Evolutionary conservation across 306 rosid species (phyloP).

Genomic region (Abrus precatorius): DNA sequence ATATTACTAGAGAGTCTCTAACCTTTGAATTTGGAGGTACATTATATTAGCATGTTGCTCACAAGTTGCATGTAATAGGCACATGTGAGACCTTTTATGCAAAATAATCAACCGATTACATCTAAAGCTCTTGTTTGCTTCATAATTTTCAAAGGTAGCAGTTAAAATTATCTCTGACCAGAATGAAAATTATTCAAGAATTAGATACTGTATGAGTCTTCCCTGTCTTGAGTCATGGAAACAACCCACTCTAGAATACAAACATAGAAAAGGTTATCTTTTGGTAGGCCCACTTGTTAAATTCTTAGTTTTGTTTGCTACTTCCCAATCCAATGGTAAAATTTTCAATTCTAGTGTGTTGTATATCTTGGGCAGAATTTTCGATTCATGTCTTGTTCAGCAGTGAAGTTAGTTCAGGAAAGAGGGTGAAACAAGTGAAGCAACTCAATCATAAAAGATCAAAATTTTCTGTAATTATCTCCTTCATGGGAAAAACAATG

Average conservation of each 20-base stretch:
- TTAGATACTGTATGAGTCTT: slow-evolving; percentile 46
- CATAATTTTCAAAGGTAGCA: slow-evolving; percentile 89
- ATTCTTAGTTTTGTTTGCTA: slow-evolving; percentile 49
- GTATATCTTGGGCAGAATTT: slow-evolving; percentile 15
- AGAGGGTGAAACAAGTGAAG: not conserved
- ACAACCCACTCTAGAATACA: slow-evolving; percentile 60
- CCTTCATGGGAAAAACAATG: not conserved
- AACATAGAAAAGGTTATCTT: slow-evolving; percentile 34
- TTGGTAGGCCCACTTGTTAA: slow-evolving; percentile 52
- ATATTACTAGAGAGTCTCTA: slow-evolving; percentile 55
- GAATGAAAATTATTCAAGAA: slow-evolving; percentile 46
- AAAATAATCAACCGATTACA: slow-evolving; percentile 60
- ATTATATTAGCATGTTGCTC: slow-evolving; percentile 43
- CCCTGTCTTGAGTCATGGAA: slow-evolving; percentile 62
- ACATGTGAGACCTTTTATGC: slow-evolving; percentile 77
- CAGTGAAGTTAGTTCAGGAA: not conserved
- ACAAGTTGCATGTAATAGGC: slow-evolving; percentile 48
- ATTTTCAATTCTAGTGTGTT: slow-evolving; percentile 19
- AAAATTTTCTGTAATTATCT: not conserved
- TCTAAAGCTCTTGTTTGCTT: slow-evolving; percentile 69
- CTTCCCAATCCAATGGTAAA: slow-evolving; percentile 38
- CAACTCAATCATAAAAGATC: slow-evolving; percentile 28
- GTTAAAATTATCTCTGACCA: slow-evolving; percentile 68
- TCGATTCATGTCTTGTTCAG: not conserved
- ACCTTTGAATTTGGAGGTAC: slow-evolving; percentile 54